These are phyloP conservation scores for Rhododendron williamsianum DNA, from an alignment of 148 eudicot species.

Conservation along the genomic window DNA sequence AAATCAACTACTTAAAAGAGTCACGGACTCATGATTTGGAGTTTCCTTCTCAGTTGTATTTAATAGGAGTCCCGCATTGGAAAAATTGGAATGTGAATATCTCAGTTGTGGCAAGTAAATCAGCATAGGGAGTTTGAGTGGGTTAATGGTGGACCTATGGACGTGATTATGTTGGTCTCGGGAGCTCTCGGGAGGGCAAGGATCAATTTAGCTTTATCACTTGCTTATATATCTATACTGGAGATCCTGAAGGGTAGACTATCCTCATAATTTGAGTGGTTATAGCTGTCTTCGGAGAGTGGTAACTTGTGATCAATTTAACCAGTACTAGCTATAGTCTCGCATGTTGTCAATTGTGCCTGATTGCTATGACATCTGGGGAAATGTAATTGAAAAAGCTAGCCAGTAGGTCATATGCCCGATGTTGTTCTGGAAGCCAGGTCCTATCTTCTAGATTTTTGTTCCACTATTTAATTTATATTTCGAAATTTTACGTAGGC, in stretches of 20 bases:
- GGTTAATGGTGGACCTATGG: not conserved
- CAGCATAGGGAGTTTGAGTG: not conserved
- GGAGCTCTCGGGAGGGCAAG: not conserved
- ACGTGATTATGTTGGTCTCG: not conserved
- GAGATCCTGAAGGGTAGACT: not conserved
- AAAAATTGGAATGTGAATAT: not conserved
- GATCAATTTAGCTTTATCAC: not conserved
- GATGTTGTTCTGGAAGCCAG: not conserved
- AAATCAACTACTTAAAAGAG: not conserved
- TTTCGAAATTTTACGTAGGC: not conserved
- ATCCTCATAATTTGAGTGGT: not conserved
- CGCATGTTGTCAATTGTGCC: not conserved
- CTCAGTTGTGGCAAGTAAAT: not conserved
- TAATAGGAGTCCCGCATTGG: not conserved
- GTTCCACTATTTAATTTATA: not conserved
- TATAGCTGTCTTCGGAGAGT: not conserved
- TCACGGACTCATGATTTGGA: not conserved
- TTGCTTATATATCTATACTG: not conserved
- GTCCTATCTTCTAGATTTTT: not conserved
- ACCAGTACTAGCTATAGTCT: not conserved
- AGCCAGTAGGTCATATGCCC: not conserved
- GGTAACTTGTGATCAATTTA: not conserved
- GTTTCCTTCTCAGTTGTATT: not conserved
- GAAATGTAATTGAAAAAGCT: not conserved
- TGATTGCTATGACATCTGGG: not conserved